phyloP scores from a whole-genome alignment of 2,329 filamentous ascomycete species.

The Cylindrodendrum hubeiense region DNA sequence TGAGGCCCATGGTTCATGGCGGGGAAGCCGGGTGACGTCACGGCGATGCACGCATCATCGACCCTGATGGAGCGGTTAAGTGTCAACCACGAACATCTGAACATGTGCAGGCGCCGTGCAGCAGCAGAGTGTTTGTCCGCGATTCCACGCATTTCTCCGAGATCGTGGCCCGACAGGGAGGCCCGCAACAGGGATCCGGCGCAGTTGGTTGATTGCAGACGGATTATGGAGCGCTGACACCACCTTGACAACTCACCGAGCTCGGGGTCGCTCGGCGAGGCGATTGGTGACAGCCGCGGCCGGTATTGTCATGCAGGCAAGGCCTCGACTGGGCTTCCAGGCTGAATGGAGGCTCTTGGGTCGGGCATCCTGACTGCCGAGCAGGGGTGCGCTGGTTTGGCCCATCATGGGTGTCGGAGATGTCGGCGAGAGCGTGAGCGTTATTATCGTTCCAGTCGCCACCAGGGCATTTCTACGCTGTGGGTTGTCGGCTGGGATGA shows the following conservation, averaged over 20 bases:
- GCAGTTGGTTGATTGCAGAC: neutral
- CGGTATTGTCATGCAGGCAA: too few relatives aligned
- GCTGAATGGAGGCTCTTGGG: neutral
- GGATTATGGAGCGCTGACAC: neutral
- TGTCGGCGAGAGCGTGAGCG: neutral
- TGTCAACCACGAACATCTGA: too few relatives aligned
- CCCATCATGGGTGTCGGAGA: neutral
- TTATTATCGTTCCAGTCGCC: too few relatives aligned
- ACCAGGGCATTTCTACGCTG: neutral
- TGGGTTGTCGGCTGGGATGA: too few relatives aligned
- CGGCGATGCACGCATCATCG: neutral
- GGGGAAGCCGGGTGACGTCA: too few relatives aligned
- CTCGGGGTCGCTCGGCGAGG: constrained; percentile 1
- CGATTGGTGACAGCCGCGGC: too few relatives aligned
- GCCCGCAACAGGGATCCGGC: neutral
- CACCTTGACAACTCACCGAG: neutral
- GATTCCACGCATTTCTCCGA: neutral
- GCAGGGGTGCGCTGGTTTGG: neutral
- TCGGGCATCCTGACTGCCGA: neutral
- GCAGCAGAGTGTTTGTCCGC: too few relatives aligned
- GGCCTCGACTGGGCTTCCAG: too few relatives aligned
- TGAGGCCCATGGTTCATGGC: too few relatives aligned
- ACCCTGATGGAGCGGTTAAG: neutral
- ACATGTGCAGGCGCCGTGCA: too few relatives aligned
- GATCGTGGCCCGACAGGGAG: neutral